Evolutionary conservation across 495 filamentous ascomycete genomes (phyloP), one percentile per base, ranked within the genome.

Genomic region (Aspergillus affinis): DNA sequence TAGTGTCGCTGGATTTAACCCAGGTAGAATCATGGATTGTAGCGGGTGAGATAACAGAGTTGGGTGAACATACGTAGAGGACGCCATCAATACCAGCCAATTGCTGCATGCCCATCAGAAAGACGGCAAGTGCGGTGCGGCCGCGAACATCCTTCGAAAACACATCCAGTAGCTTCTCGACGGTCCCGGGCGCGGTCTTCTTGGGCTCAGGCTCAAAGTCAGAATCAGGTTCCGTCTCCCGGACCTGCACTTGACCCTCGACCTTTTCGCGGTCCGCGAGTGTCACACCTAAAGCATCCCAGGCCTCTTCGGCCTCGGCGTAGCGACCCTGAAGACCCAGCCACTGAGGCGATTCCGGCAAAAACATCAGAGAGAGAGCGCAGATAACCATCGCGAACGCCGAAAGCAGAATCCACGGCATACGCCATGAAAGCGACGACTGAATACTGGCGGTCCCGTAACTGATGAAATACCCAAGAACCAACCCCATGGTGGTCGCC

Each of bases 391-490:
- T 65, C 5, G 74, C 75, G 4, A 81, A 59, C 7, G 64, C 27
- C 0, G 77, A 70, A 32, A 83, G 72, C 3, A 83, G 26, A 4
- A 75, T 69, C 21, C 78, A 84, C 0, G 84, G 84, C 1, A 77
- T 50, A 4, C 85, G 73, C 85, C 85, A 87, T 3, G 82, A 75
- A 13, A 83, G 61, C 5, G 82, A 84, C 0, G 78, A 79, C 0
- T 69, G 15, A 21, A 85, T 69, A 7, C 71, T 65, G 2, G 76
- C 70, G 12, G 77, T 75, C 13, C 81, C 85, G 59, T 87, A 88
- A 60, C 82, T 84, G 19, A 74, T 79, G 57, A 88, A 87, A 58
- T 80, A 88, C 1, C 85, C 85, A 0, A 71, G 41, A 5, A 75
- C 73, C 1, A 86, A 63, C 0, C 82, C 84, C 0, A 77, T 45